phyloP scores from a whole-genome alignment of 1,284 basidiomycete species.

The Ganoderma sp. region DNA sequence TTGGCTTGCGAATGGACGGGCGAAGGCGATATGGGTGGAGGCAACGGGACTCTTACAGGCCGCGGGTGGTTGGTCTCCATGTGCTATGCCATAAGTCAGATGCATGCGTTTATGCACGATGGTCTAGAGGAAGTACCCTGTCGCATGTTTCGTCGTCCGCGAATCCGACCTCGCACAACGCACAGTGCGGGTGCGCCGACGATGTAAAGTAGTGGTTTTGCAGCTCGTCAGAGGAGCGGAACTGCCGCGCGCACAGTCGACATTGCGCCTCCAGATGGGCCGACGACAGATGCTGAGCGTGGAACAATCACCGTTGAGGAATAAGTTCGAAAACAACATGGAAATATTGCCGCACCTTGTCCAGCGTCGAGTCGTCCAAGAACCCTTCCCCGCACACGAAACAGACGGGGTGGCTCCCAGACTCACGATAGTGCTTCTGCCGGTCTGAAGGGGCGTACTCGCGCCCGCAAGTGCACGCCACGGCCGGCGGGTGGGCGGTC shows the following conservation, averaged over 20 bases:
- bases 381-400: constrained; percentile 29
- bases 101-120: neutral
- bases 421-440: constrained; percentile 27
- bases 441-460: constrained; percentile 12
- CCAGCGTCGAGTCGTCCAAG: constrained; percentile 15
- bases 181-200: constrained; percentile 30
- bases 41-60: constrained; percentile 14
- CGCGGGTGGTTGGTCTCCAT: constrained; percentile 28
- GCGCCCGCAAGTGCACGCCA: constrained; percentile 10
- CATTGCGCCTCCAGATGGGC: constrained; percentile 26
- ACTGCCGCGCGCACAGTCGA: constrained; percentile 23
- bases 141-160: constrained; percentile 26
- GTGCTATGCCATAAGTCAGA: constrained; percentile 13
- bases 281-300: constrained; percentile 26
- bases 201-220: constrained; percentile 28
- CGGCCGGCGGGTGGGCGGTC: constrained; percentile 13
- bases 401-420: constrained; percentile 29
- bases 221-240: constrained; percentile 22
- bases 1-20: neutral
- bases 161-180: constrained; percentile 30
- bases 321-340: neutral
- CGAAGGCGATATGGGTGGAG: constrained; percentile 8
- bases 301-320: neutral
- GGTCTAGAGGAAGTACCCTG: constrained; percentile 13
- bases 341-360: constrained; percentile 16